phyloP scores from a whole-genome alignment of 2,329 filamentous ascomycete genomes.

The Botrytis pseudocinerea region DNA sequence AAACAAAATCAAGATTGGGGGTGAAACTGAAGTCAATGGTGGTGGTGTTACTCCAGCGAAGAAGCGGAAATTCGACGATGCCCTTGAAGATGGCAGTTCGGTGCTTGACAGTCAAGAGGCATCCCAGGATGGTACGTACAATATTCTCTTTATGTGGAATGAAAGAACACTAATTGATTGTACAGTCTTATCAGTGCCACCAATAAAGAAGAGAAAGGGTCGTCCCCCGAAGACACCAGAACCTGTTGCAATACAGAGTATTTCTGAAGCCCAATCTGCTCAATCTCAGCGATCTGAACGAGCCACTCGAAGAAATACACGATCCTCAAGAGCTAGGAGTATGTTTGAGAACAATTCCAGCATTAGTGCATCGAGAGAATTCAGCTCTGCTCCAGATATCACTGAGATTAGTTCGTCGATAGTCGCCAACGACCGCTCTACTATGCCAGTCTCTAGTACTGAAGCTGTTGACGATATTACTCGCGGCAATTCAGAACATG shows the following conservation, averaged over 20 bases:
- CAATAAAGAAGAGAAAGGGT: slow-evolving; percentile 28
- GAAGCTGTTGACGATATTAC: slow-evolving; percentile 23
- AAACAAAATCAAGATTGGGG: not conserved
- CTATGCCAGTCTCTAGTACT: not conserved
- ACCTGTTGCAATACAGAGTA: not conserved
- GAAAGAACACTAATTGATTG: not conserved
- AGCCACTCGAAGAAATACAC: not conserved
- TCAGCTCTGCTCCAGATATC: not conserved
- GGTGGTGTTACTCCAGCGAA: slow-evolving; percentile 7
- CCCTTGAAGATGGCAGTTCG: slow-evolving; percentile 24
- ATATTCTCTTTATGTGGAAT: not conserved
- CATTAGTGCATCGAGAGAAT: not conserved
- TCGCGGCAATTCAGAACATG: not conserved
- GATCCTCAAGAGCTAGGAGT: slow-evolving; percentile 17
- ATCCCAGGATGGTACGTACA: slow-evolving; percentile 21
- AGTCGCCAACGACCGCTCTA: not conserved
- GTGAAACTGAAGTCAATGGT: not conserved
- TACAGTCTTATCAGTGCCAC: slow-evolving; percentile 7
- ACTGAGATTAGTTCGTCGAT: not conserved
- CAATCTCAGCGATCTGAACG: not conserved
- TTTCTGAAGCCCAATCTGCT: not conserved
- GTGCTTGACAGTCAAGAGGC: slow-evolving; percentile 34
- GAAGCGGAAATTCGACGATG: slow-evolving; percentile 32
- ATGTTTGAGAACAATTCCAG: slow-evolving; percentile 21
- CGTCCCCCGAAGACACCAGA: slow-evolving; percentile 21